Base-by-base conservation (phyloP, 192 early-diverging fungal genomes). In the Gonapodya prolifera region DNA sequence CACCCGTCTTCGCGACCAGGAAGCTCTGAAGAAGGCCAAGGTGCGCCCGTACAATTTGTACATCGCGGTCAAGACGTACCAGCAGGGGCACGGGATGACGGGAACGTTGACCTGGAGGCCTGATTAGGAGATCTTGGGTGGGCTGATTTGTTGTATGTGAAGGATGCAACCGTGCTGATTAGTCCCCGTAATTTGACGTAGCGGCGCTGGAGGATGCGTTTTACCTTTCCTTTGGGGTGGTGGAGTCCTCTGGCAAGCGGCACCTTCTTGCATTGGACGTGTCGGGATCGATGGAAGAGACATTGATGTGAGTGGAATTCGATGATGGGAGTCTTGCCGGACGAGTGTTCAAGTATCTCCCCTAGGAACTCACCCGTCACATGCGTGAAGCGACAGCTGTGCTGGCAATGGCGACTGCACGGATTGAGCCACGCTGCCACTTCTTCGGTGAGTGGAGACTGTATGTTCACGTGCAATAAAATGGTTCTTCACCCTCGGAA, bases 1-100 rank as follows among this genome's bases (percentile, higher is more conserved):
- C 30, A 70, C 1, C n/a, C 32, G 34, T n/a, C n/a, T 75, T 30
- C 29, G n/a, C 1, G 61, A 79, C 73, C 28, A 29, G 34, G n/a
- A 16, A 18, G 29, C n/a, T 34, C 77, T 80, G 31, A 77, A 79
- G 71, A 80, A 71, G 69, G 79, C 79, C 29, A 8, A 77, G 18
- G 74, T 80, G 36, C 79, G 79, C 70, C 79, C 79, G 34, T 79
- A 79, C 77, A 79, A 79, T 33, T 35, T 80, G 34, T 74, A 79
- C 16, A 73, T 80, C 13, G 78, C 79, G 78, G 35, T 80, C 23
- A 18, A 35, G n/a, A 33, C 33, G 69, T 80, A 80, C 77, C 16
- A 69, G 78, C 13, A 28, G 28, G 79, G 79, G 18, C 23, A 34
- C 0, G 79, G 79, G n/a, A 17, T 23, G 30, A 75, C 33, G 70